Base-by-base conservation (phyloP, 441 rosid genomes). In the Erysimum cheiri region DNA sequence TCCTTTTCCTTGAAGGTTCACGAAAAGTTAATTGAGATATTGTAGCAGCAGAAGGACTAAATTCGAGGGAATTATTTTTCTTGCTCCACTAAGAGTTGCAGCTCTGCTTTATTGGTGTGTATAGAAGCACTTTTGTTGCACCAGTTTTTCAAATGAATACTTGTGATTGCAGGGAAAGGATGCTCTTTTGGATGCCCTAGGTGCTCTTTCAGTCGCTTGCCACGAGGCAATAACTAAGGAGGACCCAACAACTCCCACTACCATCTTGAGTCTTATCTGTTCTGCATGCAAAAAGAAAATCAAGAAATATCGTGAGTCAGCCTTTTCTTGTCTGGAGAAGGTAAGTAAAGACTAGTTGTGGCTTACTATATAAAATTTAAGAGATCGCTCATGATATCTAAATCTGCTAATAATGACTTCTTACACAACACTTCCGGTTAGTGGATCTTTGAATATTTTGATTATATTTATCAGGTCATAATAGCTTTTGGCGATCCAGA, bases 251-350 rank as follows among this genome's bases (percentile, higher is more conserved):
- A 40, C 70, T 72, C 85, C 99, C 26, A 69, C 68, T 64, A 77
- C 86, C 65, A 90, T 94, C 76, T 73, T 94, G 83, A 77, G 75
- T 74, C 47, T 85, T 63, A 81, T 92, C 36, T 87, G 80, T 77
- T 84, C 94, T 67, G 96, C 98, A 31, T 91, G 97, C 76, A 77
- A 53, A 59, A 94, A 92, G 75, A 94, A 86, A 75, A 73, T 70
- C 73, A 90, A 87, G 85, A 92, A 85, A 77, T 92, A 88, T 73
- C 85, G 89, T 24, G 99, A 90, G 85, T 90, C 96, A 5, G 96
- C 96, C 40, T 89, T 92, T 67, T 75, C 77, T 44, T 82, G 90
- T 80, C 88, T 94, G 66, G 87, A 92, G 69, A 90, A 88, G 91
- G 99, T 92, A 75, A 29, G 59, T 64, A 32, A 49, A 49, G 61